phyloP scores from a whole-genome alignment of 441 rosid genomes.

The Aleurites moluccanus region DNA sequence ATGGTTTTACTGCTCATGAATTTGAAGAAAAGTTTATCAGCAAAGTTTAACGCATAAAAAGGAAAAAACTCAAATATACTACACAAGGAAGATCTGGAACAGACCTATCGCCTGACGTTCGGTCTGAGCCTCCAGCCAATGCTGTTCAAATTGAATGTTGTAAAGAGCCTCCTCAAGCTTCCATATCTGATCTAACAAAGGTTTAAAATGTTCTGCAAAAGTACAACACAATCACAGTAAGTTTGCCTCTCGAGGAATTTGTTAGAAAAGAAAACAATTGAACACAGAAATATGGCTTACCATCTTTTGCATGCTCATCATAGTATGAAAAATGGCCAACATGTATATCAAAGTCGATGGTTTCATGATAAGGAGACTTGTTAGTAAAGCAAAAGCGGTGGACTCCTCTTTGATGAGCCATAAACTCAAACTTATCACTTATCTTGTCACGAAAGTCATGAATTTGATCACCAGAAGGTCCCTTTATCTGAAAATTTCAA shows the following conservation, averaged over 20 bases:
- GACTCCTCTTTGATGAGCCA: slow-evolving; percentile 58
- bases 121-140: slow-evolving; percentile 78
- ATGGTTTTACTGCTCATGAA: neutral
- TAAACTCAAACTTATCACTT: slow-evolving; percentile 66
- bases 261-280: neutral
- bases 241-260: neutral
- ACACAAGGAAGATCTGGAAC: slow-evolving; percentile 1
- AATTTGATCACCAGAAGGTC: slow-evolving; percentile 60
- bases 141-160: slow-evolving; percentile 74
- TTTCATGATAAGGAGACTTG: slow-evolving; percentile 74
- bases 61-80: neutral
- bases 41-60: neutral
- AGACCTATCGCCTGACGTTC: slow-evolving; percentile 74
- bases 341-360: slow-evolving; percentile 64
- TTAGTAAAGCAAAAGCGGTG: slow-evolving; percentile 68
- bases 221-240: slow-evolving; percentile 14
- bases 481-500: slow-evolving; percentile 51
- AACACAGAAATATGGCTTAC: slow-evolving; percentile 26
- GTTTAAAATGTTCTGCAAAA: slow-evolving; percentile 63
- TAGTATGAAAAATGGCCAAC: slow-evolving; percentile 59
- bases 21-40: neutral
- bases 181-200: slow-evolving; percentile 56
- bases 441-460: slow-evolving; percentile 60
- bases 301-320: slow-evolving; percentile 74
- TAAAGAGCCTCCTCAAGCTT: slow-evolving; percentile 72